These are phyloP conservation scores for Heterobasidion irregulare DNA, from an alignment of 1,284 basidiomycete genomes.

Conservation along the genomic window DNA sequence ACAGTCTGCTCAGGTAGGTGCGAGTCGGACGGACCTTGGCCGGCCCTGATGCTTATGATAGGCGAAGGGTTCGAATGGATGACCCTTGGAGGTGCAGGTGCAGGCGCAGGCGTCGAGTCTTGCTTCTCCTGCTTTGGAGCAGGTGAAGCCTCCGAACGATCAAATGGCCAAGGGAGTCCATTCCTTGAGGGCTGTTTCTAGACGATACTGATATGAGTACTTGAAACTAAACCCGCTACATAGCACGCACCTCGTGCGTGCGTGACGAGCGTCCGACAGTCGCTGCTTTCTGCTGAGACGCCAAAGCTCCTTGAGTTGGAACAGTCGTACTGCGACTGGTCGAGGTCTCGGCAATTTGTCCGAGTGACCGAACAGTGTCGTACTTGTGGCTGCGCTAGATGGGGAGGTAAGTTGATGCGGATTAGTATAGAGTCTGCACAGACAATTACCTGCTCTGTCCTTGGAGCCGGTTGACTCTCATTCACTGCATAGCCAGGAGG, in stretches of 20 bases:
- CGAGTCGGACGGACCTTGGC: slow-evolving; percentile 11
- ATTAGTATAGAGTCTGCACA: too few relatives aligned
- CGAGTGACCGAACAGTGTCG: not conserved
- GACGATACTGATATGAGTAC: not conserved
- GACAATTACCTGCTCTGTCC: slow-evolving; percentile 9
- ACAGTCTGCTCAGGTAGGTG: not conserved
- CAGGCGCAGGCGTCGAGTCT: not conserved
- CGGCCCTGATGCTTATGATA: slow-evolving; percentile 10
- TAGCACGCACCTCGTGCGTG: slow-evolving; percentile 10
- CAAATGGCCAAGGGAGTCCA: slow-evolving; percentile 1
- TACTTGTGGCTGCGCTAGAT: not conserved
- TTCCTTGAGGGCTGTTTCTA: not conserved
- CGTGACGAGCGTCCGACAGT: not conserved
- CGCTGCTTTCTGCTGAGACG: not conserved
- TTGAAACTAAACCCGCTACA: slow-evolving; percentile 1
- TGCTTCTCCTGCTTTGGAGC: slow-evolving; percentile 5
- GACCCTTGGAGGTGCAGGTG: slow-evolving; percentile 1
- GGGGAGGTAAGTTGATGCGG: not conserved
- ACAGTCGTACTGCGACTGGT: too few relatives aligned
- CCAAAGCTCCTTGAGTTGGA: not conserved
- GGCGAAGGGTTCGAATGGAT: slow-evolving; percentile 1
- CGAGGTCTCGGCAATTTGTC: not conserved
- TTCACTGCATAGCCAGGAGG: slow-evolving; percentile 14
- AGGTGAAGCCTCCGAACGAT: slow-evolving; percentile 3
- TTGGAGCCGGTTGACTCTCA: slow-evolving; percentile 7